Evolutionary conservation across 176 grass and related monocot species (phyloP), one percentile per base, ranked within the genome.

Genomic region (Lolium rigidum): DNA sequence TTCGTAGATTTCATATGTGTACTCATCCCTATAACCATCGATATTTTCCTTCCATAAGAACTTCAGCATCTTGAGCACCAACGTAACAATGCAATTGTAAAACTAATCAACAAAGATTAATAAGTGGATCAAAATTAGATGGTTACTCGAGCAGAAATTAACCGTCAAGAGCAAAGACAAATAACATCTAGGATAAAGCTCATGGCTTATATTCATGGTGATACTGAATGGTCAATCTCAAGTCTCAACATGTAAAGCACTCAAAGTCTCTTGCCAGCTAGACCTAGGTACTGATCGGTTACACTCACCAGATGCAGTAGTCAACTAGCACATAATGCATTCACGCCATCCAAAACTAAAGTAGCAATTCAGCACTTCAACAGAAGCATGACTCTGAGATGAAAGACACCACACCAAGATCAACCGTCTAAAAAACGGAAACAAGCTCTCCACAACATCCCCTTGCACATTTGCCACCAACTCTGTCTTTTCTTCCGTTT

Each of bases 391-490:
- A n/a, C n/a, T n/a, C n/a, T n/a, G n/a, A n/a, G n/a, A n/a, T n/a
- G n/a, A n/a, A n/a, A n/a, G n/a, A n/a, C n/a, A n/a, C n/a, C n/a
- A n/a, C n/a, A n/a, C n/a, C n/a, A n/a, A n/a, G n/a, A n/a, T n/a
- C n/a, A n/a, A n/a, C n/a, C n/a, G n/a, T n/a, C n/a, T 46, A 73
- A 73, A 43, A 73, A 73, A 22, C 12, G 11, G n/a, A n/a, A 73
- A 73, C 43, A 13, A 73, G 44, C 43, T 73, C 43, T 73, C 70
- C 2, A 5, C 43, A 73, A 25, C 43, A 73, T 7, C 70, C n/a
- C 70, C n/a, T 24, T 73, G 70, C 70, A 24, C 70, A 73, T 48
- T 48, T 22, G n/a, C 43, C n/a, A 73, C 11, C 43, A 72, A 14
- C 70, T 73, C 41, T 20, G 11, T 22, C 20, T 14, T 24, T 14